phyloP scores from a whole-genome alignment of 208 protist species.

The Leishmania braziliensis region DNA sequence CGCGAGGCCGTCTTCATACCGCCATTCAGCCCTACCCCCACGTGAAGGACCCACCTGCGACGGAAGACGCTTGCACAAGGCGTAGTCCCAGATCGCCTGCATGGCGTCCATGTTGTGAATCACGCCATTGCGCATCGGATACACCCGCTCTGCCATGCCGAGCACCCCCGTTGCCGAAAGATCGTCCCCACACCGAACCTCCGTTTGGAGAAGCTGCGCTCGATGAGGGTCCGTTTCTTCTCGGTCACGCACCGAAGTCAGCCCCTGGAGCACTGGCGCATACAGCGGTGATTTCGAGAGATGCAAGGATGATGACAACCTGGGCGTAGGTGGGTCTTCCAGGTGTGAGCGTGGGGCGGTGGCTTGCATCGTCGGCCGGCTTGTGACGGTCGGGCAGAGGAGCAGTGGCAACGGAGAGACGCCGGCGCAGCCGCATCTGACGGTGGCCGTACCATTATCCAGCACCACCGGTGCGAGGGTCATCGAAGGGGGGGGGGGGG shows the following conservation, averaged over 20 bases:
- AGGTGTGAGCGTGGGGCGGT: neutral
- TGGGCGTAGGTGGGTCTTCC: neutral
- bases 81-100: conserved; percentile 96
- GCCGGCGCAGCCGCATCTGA: conserved; percentile 98
- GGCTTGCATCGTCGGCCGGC: conserved; percentile 87
- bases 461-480: conserved; percentile 39
- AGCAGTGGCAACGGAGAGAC: conserved; percentile 94
- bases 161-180: neutral
- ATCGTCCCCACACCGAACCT: conserved; percentile 23
- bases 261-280: neutral
- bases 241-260: neutral
- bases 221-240: neutral
- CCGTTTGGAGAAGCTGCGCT: conserved; percentile 1
- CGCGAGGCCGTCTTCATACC: conserved; percentile 5
- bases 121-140: conserved; percentile 97
- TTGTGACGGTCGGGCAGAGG: conserved; percentile 97
- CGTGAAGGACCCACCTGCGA: neutral
- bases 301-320: neutral
- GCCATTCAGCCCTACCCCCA: neutral
- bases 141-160: conserved; percentile 49
- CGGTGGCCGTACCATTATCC: conserved; percentile 86
- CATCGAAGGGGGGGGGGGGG: conserved; percentile 10
- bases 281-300: neutral
- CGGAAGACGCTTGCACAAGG: conserved; percentile 63
- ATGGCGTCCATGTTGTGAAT: conserved; percentile 98